These are phyloP conservation scores for Thielaviopsis euricoi DNA, from an alignment of 2,329 filamentous ascomycete genomes.

Conservation along the genomic window DNA sequence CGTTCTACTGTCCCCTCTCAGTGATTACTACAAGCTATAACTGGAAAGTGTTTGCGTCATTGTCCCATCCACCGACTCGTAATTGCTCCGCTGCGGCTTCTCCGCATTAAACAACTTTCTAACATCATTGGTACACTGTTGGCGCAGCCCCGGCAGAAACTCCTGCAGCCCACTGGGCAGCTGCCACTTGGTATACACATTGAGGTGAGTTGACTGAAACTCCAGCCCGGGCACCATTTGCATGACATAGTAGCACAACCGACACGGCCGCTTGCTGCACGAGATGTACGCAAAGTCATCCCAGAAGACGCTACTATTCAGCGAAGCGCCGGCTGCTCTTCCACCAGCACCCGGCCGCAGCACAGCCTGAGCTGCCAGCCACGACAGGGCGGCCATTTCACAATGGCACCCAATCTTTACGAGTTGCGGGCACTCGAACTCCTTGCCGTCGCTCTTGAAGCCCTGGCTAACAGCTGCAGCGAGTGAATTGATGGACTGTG, in stretches of 20 bases:
- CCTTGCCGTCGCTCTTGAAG: background rate
- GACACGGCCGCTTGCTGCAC: conserved; percentile 21
- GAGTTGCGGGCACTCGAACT: background rate
- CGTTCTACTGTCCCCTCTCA: too few relatives aligned
- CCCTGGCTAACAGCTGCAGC: background rate
- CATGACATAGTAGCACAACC: conserved; percentile 21
- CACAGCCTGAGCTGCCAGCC: background rate
- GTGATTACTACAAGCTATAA: background rate
- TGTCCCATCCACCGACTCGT: conserved; percentile 1
- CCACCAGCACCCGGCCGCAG: background rate
- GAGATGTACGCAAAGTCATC: conserved; percentile 19
- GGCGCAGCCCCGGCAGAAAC: too few relatives aligned
- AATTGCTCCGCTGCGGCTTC: background rate
- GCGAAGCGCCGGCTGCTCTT: too few relatives aligned
- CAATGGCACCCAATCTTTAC: background rate
- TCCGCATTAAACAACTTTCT: background rate
- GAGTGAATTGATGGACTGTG: background rate
- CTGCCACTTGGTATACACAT: background rate
- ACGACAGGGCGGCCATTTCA: background rate
- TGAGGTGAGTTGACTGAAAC: background rate
- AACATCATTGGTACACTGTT: background rate
- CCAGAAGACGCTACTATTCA: conserved; percentile 15
- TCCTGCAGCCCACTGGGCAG: background rate
- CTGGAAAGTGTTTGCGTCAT: background rate
- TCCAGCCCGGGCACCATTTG: background rate